Evolutionary conservation across 75 land plant species (phyloP).

Genomic region (Pseudotsuga menziesii): DNA sequence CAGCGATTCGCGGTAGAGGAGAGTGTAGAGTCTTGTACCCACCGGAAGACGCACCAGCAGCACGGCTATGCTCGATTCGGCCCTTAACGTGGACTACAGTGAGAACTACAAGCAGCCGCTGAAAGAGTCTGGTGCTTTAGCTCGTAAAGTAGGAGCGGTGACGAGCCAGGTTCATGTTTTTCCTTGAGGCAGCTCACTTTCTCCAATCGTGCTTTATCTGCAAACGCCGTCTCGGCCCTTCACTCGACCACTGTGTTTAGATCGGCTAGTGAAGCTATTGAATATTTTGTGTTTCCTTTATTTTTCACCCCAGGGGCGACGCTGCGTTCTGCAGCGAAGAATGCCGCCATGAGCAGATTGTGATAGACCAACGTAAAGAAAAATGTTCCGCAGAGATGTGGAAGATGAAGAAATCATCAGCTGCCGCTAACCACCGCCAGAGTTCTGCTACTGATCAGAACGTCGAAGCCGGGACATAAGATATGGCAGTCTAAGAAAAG

Average conservation of each 20-base stretch:
- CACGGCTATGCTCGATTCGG: not conserved
- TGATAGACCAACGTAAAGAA: not conserved
- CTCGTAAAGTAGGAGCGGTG: too few species aligned
- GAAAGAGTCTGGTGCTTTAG: too few species aligned
- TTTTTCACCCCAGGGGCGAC: not conserved
- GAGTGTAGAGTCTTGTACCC: too few species aligned
- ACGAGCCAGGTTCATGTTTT: not conserved
- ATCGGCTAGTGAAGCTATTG: not conserved
- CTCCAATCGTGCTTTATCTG: not conserved
- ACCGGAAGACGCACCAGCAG: constrained; percentile 1
- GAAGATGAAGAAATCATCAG: too few species aligned
- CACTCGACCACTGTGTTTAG: too few species aligned
- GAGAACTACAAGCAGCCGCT: too few species aligned
- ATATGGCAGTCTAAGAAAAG: too few species aligned
- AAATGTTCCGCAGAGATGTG: not conserved
- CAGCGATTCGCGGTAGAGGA: too few species aligned
- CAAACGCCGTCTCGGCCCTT: not conserved
- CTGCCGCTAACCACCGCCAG: too few species aligned
- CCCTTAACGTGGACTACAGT: too few species aligned
- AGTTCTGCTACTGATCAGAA: too few species aligned
- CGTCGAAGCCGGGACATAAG: too few species aligned
- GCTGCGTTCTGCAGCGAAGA: constrained; percentile 6
- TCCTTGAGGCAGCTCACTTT: not conserved
- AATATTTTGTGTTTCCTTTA: not conserved
- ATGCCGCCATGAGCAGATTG: constrained; percentile 9